Conservation (phyloP, 331 rosid species). For the Cydonia oblonga region DNA sequence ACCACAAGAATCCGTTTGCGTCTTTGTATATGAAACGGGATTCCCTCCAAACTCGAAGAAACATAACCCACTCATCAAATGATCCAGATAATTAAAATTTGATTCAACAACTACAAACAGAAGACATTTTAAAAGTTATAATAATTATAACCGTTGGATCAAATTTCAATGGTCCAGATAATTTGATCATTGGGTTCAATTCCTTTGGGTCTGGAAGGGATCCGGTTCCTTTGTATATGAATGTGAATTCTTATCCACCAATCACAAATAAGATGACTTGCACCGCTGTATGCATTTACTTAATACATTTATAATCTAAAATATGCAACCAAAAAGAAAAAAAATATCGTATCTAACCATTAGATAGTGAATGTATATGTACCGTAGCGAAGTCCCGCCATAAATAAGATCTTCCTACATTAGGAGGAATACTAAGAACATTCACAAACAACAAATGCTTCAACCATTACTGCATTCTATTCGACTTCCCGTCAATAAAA, state of each 20-base stretch:
- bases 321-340: no score
- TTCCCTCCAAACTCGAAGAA: rapidly evolving
- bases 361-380: not conserved
- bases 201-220: no score
- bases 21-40: no score
- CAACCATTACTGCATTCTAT: not conserved
- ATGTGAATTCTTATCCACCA: not conserved
- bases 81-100: rapidly evolving
- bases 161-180: no score
- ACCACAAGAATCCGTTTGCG: not conserved
- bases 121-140: rapidly evolving
- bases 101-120: rapidly evolving
- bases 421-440: not conserved
- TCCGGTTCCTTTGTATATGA: no score
- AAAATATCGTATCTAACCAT: no score
- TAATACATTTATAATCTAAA: no score
- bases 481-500: not conserved
- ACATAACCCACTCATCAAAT: rapidly evolving
- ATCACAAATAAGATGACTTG: not conserved
- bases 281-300: not conserved
- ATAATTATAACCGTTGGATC: no score
- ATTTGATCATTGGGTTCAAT: no score
- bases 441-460: not conserved
- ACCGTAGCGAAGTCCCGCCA: not conserved
- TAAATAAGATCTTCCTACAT: not conserved